Conservation (phyloP, 768 basidiomycete species). For the Termitomyces sp. region DNA sequence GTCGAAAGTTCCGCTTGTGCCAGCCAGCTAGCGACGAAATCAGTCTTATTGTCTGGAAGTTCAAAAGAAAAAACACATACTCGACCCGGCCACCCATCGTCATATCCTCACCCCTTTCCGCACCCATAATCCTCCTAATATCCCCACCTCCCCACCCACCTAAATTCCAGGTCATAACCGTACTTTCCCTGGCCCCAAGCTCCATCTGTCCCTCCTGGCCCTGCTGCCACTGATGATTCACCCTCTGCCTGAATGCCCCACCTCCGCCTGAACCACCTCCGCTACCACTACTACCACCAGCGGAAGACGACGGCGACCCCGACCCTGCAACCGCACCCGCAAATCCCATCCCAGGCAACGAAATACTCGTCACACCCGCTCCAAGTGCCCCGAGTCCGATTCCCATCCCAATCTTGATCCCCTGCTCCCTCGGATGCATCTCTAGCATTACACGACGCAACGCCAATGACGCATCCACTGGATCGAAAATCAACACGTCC, state of each 20-base stretch:
- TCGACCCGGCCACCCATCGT: conserved; percentile 22
- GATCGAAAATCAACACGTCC: conserved; percentile 67
- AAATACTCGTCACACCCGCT: conserved; percentile 52
- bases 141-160: conserved; percentile 49
- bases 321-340: conserved; percentile 26
- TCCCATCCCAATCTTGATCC: conserved; percentile 19
- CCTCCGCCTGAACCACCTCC: background rate
- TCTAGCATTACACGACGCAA: conserved; percentile 51
- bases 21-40: conserved; percentile 57
- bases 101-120: background rate
- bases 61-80: conserved; percentile 20
- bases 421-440: conserved; percentile 20
- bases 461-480: conserved; percentile 46
- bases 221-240: background rate
- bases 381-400: conserved; percentile 21
- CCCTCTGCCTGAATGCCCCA: background rate
- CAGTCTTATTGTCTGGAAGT: background rate
- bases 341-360: conserved; percentile 46
- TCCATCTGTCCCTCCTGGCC: conserved; percentile 23
- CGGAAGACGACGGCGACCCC: conserved; percentile 22
- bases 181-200: conserved; percentile 28
- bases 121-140: conserved; percentile 30
- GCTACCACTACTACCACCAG: conserved; percentile 1
- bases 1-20: conserved; percentile 83
- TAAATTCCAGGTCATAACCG: conserved; percentile 65